A percentile compares a stretch with the other conserved stretches of the same genome.
phyloP scores from a whole-genome alignment of 176 grass and related monocot species.

The Guadua angustifolia region DNA sequence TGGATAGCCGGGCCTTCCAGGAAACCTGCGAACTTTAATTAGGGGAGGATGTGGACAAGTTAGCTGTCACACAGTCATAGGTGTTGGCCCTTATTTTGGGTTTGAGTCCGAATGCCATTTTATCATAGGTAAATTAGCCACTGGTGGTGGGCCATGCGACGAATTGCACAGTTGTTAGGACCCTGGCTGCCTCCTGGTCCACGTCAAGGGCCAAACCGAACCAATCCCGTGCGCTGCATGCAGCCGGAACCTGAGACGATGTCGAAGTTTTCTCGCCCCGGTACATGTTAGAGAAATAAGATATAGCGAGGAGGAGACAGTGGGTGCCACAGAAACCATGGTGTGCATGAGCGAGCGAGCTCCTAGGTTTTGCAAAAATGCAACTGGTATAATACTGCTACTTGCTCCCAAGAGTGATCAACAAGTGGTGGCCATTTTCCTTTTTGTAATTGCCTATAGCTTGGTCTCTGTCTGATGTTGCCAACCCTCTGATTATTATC shows the following conservation, averaged over 20 bases:
- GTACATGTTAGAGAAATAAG: neutral
- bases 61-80: neutral
- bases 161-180: neutral
- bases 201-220: conserved; percentile 9
- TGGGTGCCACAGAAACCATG: conserved; percentile 23
- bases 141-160: conserved; percentile 19
- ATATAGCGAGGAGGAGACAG: neutral
- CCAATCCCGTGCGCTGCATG: neutral
- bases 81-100: conserved; percentile 12
- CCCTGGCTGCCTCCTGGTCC: no score
- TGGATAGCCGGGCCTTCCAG: no score
- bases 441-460: neutral
- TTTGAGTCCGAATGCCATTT: neutral
- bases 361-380: conserved; percentile 42
- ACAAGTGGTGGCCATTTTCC: conserved; percentile 10
- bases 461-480: conserved; percentile 35
- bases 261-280: neutral
- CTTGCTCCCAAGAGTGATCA: conserved; percentile 23
- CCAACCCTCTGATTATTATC: neutral
- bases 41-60: no score
- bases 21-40: no score
- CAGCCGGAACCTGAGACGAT: neutral
- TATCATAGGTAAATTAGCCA: neutral
- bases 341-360: neutral
- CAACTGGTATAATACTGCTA: neutral